phyloP scores from a whole-genome alignment of 2,329 filamentous ascomycete species.

The Phaeosphaeriaceae sp. region DNA sequence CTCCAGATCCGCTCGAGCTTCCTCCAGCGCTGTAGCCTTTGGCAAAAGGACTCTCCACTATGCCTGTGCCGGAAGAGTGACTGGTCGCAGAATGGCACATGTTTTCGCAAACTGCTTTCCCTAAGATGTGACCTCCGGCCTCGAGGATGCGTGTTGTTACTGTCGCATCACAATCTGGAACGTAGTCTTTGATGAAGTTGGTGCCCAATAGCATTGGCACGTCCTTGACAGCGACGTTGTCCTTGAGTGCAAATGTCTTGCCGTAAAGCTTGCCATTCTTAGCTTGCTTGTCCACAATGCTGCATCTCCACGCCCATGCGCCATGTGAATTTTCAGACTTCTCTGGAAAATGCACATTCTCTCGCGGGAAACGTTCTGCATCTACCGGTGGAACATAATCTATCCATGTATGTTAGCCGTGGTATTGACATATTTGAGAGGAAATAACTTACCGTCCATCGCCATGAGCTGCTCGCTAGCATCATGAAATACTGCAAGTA shows the following conservation, averaged over 20 bases:
- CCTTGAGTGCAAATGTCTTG: conserved; percentile 42
- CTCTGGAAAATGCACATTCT: conserved; percentile 43
- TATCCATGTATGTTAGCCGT: conserved; percentile 9
- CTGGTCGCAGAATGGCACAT: conserved; percentile 41
- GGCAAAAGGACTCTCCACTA: conserved; percentile 55
- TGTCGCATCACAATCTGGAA: conserved; percentile 33
- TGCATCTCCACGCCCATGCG: conserved; percentile 55
- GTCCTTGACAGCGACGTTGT: conserved; percentile 41
- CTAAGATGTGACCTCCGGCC: conserved; percentile 33
- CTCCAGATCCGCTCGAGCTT: conserved; percentile 58
- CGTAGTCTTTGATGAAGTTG: conserved; percentile 19
- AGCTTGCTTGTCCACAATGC: conserved; percentile 38
- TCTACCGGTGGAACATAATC: conserved; percentile 45
- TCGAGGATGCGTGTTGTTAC: conserved; percentile 39
- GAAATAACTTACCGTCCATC: conserved; percentile 34
- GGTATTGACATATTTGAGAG: not conserved
- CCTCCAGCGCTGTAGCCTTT: conserved; percentile 59
- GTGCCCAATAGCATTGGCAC: conserved; percentile 44
- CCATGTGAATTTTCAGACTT: conserved; percentile 46
- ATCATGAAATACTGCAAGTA: conserved; percentile 51
- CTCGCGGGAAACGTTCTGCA: conserved; percentile 44
- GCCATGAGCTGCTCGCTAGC: conserved; percentile 47
- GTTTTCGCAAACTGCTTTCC: conserved; percentile 44
- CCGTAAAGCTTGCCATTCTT: conserved; percentile 44
- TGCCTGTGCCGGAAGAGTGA: conserved; percentile 48